phyloP scores from a whole-genome alignment of 257 asterid species.

The Lycium ferocissimum region DNA sequence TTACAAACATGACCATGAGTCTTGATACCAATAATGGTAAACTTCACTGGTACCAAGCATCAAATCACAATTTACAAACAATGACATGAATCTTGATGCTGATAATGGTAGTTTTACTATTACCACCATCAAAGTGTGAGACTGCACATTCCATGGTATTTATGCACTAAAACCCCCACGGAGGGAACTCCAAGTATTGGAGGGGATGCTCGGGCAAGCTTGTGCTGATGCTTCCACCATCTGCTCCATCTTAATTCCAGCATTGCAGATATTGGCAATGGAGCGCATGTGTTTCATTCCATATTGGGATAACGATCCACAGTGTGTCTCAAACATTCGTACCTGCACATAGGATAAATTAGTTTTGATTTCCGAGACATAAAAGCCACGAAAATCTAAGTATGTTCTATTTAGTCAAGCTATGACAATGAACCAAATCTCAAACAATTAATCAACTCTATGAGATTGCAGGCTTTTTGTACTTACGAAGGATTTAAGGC shows the following conservation, averaged over 20 bases:
- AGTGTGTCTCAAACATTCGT: constrained; percentile 69
- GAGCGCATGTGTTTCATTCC: constrained; percentile 98
- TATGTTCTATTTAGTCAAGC: not conserved
- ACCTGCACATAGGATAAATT: constrained; percentile 12
- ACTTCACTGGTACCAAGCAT: not conserved
- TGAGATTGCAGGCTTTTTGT: not conserved
- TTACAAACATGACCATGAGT: not conserved
- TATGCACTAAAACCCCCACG: constrained; percentile 82
- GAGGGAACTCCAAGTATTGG: constrained; percentile 82
- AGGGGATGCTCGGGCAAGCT: constrained; percentile 73
- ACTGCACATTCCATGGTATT: constrained; percentile 25
- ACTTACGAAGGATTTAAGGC: constrained; percentile 88
- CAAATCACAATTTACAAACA: not conserved
- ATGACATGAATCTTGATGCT: not conserved
- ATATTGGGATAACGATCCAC: constrained; percentile 87
- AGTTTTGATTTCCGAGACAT: not conserved
- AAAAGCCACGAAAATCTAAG: not conserved
- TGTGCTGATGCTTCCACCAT: constrained; percentile 84
- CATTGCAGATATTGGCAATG: constrained; percentile 85
- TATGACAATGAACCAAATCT: not conserved
- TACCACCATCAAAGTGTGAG: not conserved
- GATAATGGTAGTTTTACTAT: not conserved
- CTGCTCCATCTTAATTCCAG: constrained; percentile 66
- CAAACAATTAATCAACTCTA: not conserved
- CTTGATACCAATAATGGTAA: not conserved